Base-by-base conservation (phyloP, 164 flowering plant genomes). In the Vitis rotundifolia region DNA sequence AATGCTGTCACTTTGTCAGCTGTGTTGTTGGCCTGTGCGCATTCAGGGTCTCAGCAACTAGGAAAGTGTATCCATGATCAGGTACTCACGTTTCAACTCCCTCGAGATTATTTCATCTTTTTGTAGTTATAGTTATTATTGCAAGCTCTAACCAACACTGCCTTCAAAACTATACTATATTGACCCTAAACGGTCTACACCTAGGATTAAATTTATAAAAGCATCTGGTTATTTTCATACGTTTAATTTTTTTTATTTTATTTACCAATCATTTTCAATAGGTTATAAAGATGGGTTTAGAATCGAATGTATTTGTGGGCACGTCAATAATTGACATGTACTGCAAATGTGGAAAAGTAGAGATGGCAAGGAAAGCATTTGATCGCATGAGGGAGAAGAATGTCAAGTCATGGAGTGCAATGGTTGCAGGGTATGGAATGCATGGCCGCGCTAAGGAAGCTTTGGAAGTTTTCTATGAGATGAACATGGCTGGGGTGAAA, bases 311-410 rank as follows among this genome's bases (percentile, higher is more conserved):
- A 55, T 73, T 74, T 77, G 82, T 90, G 54, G 91, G 90, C 2
- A 93, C 98, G n/a, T 86, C 97, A n/a, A 66, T 93, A 8, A 75
- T 91, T 59, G 93, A 91, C 85, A 93, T 93, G 98, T 91, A 93
- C 70, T 88, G 94, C 84, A 91, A 93, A 78, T 89, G 94, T 73
- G 98, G 97, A 57, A 81, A 82, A 79, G 86, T 90, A 14, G 80
- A 73, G 49, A 76, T 76, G 76, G 98, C 93, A 12, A 86, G 89
- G 76, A 82, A 66, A 47, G 85, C 83, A 68, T 90, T 93, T 74
- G 74, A 89, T 56, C 72, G 80, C 54, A 79, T 88, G 86, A 88
- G 76, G 61, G 69, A 74, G 49, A 89, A 87, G 86, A 93, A 93
- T 71, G 89, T 93, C 3, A 87, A 75, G 80, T 77, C 94, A 48